A percentile compares a stretch with the other conserved stretches of the same genome.
phyloP scores from a whole-genome alignment of 208 protist species.

The Trypanosomatidae sp. region DNA sequence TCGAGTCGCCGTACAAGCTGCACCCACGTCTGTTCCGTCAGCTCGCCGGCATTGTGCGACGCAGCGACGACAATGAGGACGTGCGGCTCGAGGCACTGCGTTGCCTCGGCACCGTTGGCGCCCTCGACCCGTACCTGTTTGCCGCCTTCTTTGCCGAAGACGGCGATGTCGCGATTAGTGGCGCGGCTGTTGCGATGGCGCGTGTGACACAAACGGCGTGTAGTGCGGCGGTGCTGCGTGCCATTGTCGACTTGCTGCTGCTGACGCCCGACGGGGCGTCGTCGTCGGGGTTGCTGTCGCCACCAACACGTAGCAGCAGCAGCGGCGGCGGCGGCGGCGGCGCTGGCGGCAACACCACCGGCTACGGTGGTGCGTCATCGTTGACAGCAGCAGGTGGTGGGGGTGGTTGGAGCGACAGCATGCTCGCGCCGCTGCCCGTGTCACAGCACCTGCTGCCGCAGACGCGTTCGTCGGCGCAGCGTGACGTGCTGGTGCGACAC shows the following conservation, averaged over 20 bases:
- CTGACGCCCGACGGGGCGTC: no score
- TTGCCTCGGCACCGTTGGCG: slow-evolving; percentile 68
- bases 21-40: slow-evolving; percentile 57
- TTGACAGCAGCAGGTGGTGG: no score
- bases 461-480: slow-evolving; percentile 15
- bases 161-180: slow-evolving; percentile 12
- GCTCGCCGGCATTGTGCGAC: slow-evolving; percentile 43
- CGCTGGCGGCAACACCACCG: no score
- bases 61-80: slow-evolving; percentile 47
- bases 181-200: slow-evolving; percentile 12
- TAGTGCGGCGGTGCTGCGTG: slow-evolving; percentile 38
- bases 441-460: neutral
- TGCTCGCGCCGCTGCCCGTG: slow-evolving; percentile 9
- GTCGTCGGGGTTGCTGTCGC: no score
- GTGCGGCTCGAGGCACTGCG: slow-evolving; percentile 66
- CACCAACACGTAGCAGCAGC: no score
- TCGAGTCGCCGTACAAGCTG: slow-evolving; percentile 45
- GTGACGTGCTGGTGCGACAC: slow-evolving; percentile 38
- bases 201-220: slow-evolving; percentile 55
- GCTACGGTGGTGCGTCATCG: no score
- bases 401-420: no score
- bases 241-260: slow-evolving; percentile 45
- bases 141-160: slow-evolving; percentile 27
- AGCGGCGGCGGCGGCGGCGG: no score
- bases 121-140: slow-evolving; percentile 65